Percentiles rank a stretch among this genome's conserved stretches.
Evolutionary conservation across 1,284 basidiomycete genomes (phyloP).

Genomic region (Fomitopsis schrenkii): DNA sequence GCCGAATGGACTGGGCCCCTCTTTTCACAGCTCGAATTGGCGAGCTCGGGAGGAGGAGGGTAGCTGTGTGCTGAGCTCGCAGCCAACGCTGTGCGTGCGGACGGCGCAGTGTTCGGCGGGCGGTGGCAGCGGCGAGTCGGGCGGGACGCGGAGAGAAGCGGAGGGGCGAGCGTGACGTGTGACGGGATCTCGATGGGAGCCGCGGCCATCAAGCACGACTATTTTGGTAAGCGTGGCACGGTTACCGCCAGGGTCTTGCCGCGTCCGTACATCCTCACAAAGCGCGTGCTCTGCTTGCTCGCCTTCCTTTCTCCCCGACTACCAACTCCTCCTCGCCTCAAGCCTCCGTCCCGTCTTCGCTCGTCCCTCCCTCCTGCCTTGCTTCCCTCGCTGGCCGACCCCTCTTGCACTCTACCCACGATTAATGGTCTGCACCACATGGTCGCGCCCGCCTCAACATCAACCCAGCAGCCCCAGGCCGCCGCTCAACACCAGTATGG

Average conservation of each 20-base stretch:
- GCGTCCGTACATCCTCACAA: constrained; percentile 21
- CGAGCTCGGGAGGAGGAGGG: not conserved
- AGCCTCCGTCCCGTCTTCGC: constrained; percentile 23
- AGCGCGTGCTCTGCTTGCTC: constrained; percentile 28
- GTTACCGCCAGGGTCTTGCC: constrained; percentile 25
- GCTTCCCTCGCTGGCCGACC: constrained; percentile 40
- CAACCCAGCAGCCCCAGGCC: constrained; percentile 19
- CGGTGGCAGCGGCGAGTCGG: constrained; percentile 2
- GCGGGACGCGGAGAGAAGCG: constrained; percentile 10
- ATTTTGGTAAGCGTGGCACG: constrained; percentile 31
- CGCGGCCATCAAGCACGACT: constrained; percentile 33
- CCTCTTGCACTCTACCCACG: constrained; percentile 20
- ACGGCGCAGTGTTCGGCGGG: not conserved
- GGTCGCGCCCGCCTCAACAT: constrained; percentile 25
- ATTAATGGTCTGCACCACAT: constrained; percentile 34
- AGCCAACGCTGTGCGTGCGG: not conserved
- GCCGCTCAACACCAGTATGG: constrained; percentile 41
- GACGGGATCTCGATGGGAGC: constrained; percentile 29
- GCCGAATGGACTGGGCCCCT: not conserved
- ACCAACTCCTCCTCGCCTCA: constrained; percentile 20
- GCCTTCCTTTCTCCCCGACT: constrained; percentile 34
- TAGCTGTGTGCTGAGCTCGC: not conserved
- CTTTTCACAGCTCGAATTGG: not conserved
- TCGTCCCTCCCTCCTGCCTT: constrained; percentile 15
- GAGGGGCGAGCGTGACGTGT: constrained; percentile 19